Percentiles rank a stretch among this genome's conserved stretches.
phyloP scores from a whole-genome alignment of 2,329 filamentous ascomycete genomes.

The Diaporthe australafricana region DNA sequence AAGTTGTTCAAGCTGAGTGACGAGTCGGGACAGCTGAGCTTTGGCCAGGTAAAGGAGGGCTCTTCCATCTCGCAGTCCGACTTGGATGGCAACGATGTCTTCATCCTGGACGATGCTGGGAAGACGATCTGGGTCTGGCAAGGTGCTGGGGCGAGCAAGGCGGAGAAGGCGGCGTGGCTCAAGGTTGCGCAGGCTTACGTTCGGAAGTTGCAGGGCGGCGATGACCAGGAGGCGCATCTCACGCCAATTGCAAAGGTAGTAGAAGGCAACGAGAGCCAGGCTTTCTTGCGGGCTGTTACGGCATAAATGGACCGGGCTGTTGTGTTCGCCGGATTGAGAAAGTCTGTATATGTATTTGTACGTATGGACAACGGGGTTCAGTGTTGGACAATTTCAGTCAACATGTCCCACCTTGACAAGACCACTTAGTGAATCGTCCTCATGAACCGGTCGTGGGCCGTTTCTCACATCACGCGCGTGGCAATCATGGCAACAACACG shows the following conservation, averaged over 20 bases:
- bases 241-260: slow-evolving; percentile 68
- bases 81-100: slow-evolving; percentile 70
- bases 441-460: slow-evolving; percentile 58
- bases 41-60: slow-evolving; percentile 69
- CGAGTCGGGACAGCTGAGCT: slow-evolving; percentile 66
- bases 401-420: neutral
- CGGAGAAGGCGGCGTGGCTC: slow-evolving; percentile 71
- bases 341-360: neutral
- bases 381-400: neutral
- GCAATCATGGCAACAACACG: slow-evolving; percentile 51
- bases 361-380: neutral
- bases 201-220: slow-evolving; percentile 51
- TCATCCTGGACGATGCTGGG: slow-evolving; percentile 70
- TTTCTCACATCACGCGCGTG: slow-evolving; percentile 61
- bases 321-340: neutral
- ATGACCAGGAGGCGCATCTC: slow-evolving; percentile 51
- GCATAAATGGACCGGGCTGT: slow-evolving; percentile 33
- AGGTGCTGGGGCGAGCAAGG: slow-evolving; percentile 66
- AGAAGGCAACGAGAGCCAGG: slow-evolving; percentile 65
- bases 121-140: slow-evolving; percentile 75
- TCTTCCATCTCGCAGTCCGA: slow-evolving; percentile 57
- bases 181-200: slow-evolving; percentile 68
- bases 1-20: slow-evolving; percentile 74
- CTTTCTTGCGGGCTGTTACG: slow-evolving; percentile 62
- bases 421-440: neutral